These are phyloP conservation scores for Brassica hybrid DNA, from an alignment of 441 rosid genomes.

Conservation along the genomic window DNA sequence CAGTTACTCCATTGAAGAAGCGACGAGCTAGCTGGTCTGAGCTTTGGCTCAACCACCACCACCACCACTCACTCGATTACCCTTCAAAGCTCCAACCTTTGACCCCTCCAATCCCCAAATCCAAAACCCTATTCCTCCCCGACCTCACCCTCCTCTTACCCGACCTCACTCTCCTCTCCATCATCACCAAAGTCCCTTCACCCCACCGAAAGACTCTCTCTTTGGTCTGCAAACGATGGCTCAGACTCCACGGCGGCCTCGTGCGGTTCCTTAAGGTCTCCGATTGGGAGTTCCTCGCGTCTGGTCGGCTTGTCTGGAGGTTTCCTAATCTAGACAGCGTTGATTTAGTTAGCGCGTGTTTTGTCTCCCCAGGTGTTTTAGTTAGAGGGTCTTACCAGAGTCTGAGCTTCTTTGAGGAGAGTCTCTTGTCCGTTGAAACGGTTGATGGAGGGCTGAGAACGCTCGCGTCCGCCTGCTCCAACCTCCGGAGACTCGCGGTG, in stretches of 20 bases:
- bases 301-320: slow-evolving; percentile 57
- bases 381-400: slow-evolving; percentile 52
- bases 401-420: slow-evolving; percentile 49
- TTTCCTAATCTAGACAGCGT: slow-evolving; percentile 68
- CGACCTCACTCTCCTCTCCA: slow-evolving; percentile 61
- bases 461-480: slow-evolving; percentile 60
- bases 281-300: slow-evolving; percentile 65
- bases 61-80: slow-evolving; percentile 21
- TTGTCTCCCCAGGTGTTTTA: too few species aligned
- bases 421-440: slow-evolving; percentile 45
- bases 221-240: slow-evolving; percentile 74
- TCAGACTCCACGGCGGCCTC: slow-evolving; percentile 64
- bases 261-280: slow-evolving; percentile 56
- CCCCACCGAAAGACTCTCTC: slow-evolving; percentile 60
- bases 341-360: slow-evolving; percentile 56
- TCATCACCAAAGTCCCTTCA: slow-evolving; percentile 50
- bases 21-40: slow-evolving; percentile 70
- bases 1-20: slow-evolving; percentile 55
- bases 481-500: slow-evolving; percentile 58
- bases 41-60: slow-evolving; percentile 73
- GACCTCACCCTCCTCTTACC: slow-evolving; percentile 67
- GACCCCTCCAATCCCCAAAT: slow-evolving; percentile 43
- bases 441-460: slow-evolving; percentile 57
- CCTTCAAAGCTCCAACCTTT: not conserved
- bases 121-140: slow-evolving; percentile 41